These are phyloP conservation scores for Immersiporthe knoxdaviesiana DNA, from an alignment of 2,329 filamentous ascomycete species.

Conservation along the genomic window DNA sequence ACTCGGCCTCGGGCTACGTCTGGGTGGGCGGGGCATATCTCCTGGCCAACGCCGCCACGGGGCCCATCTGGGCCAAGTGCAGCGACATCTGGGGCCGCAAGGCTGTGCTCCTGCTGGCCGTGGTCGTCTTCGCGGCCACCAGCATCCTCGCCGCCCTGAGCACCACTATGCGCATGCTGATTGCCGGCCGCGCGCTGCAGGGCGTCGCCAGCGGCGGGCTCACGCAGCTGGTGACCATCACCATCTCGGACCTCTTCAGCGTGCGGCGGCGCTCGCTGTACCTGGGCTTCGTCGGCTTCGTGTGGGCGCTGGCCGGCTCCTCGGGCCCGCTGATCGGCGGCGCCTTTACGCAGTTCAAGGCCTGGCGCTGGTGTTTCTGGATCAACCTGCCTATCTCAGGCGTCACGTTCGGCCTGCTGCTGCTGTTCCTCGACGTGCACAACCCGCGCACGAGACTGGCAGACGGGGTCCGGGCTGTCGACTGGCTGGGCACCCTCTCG, in stretches of 20 bases:
- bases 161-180: constrained; percentile 42
- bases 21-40: constrained; percentile 70
- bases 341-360: constrained; percentile 31
- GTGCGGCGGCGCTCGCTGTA: constrained; percentile 35
- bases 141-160: constrained; percentile 42
- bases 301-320: constrained; percentile 49
- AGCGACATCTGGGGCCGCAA: constrained; percentile 49
- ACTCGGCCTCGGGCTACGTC: constrained; percentile 59
- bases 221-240: constrained; percentile 42
- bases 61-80: constrained; percentile 61
- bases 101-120: constrained; percentile 41
- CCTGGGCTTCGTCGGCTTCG: constrained; percentile 44
- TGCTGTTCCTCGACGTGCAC: constrained; percentile 49
- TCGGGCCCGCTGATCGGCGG: constrained; percentile 34
- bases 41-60: constrained; percentile 60
- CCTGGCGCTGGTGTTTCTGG: constrained; percentile 36
- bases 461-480: constrained; percentile 62
- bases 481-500: constrained; percentile 61
- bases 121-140: constrained; percentile 42
- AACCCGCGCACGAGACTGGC: constrained; percentile 63
- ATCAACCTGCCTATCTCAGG: constrained; percentile 35
- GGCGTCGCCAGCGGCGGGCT: constrained; percentile 43
- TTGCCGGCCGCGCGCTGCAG: constrained; percentile 40
- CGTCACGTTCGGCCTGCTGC: constrained; percentile 30
- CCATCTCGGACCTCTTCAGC: constrained; percentile 44